phyloP scores from a whole-genome alignment of 2,329 filamentous ascomycete genomes.

The Thielaviopsis punctulata region DNA sequence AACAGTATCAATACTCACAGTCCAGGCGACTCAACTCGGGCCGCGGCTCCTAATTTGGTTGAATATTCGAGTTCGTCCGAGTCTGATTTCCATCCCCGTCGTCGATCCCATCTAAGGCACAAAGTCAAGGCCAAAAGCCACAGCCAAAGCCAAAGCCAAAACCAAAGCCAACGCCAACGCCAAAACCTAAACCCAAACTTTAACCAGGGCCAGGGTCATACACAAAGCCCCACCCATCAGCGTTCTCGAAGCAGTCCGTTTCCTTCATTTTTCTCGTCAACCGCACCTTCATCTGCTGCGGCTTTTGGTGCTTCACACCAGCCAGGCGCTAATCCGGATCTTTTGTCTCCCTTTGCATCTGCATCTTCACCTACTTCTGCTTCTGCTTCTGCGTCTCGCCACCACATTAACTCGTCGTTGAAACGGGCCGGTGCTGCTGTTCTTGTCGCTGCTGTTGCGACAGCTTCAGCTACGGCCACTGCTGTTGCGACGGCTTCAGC shows the following conservation, averaged over 20 bases:
- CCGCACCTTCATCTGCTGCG: not conserved
- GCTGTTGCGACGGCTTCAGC: too few species aligned
- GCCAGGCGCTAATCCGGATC: too few species aligned
- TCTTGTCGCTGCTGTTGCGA: not conserved
- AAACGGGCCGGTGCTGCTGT: not conserved
- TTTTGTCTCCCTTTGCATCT: not conserved
- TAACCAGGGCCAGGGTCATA: not conserved
- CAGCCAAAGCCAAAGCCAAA: not conserved
- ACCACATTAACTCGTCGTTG: constrained; percentile 12
- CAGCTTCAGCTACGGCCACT: not conserved
- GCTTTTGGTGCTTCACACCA: not conserved
- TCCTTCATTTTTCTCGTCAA: not conserved
- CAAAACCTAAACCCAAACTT: not conserved
- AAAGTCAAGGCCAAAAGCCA: too few species aligned
- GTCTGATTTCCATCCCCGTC: constrained; percentile 21
- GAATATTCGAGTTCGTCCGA: constrained; percentile 29
- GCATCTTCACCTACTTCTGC: not conserved
- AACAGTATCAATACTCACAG: not conserved
- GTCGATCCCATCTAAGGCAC: not conserved
- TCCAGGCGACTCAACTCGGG: not conserved
- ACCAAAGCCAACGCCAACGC: not conserved
- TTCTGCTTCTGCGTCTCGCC: constrained; percentile 7
- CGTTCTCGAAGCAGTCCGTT: not conserved
- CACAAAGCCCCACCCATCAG: not conserved
- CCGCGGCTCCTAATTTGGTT: not conserved